Percentiles rank a stretch among this genome's conserved stretches.
These are phyloP conservation scores for Crithidia expoeki DNA, from an alignment of 208 protist species.

Conservation along the genomic window DNA sequence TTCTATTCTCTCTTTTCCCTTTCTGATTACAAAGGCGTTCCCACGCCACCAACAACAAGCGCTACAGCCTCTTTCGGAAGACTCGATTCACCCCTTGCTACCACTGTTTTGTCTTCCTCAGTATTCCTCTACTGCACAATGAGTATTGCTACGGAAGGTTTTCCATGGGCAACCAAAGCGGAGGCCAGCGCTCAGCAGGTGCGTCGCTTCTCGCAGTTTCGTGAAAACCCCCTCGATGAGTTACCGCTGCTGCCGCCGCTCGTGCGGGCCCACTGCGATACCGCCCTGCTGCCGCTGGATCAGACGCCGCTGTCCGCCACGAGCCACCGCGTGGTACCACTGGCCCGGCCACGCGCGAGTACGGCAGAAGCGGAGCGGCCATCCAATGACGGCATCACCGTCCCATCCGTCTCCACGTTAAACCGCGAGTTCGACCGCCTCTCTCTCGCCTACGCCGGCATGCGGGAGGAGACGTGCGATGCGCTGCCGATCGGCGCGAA, in stretches of 20 bases:
- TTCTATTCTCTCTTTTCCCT: too few species aligned
- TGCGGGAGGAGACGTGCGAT: not conserved
- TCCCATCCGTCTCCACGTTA: slow-evolving; percentile 25
- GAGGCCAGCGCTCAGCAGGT: slow-evolving; percentile 24
- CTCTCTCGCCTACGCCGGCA: slow-evolving; percentile 21
- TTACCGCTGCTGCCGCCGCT: slow-evolving; percentile 11
- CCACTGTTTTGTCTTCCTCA: not conserved
- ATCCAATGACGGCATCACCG: not conserved
- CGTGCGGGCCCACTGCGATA: not conserved
- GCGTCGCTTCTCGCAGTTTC: slow-evolving; percentile 17
- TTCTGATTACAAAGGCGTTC: too few species aligned
- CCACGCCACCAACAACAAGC: too few species aligned
- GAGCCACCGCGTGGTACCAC: not conserved
- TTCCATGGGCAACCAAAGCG: slow-evolving; percentile 19
- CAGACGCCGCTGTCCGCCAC: slow-evolving; percentile 2
- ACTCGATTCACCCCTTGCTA: too few species aligned
- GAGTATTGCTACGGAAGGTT: not conserved
- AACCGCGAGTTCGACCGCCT: slow-evolving; percentile 32
- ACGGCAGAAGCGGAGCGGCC: not conserved
- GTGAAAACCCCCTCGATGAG: not conserved
- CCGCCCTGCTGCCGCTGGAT: slow-evolving; percentile 3
- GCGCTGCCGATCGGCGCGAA: not conserved
- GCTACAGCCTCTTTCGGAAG: too few species aligned
- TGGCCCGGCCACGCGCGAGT: not conserved
- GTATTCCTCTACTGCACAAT: not conserved